phyloP scores from a whole-genome alignment of 805 yeast species.

The Candida insectalens region DNA sequence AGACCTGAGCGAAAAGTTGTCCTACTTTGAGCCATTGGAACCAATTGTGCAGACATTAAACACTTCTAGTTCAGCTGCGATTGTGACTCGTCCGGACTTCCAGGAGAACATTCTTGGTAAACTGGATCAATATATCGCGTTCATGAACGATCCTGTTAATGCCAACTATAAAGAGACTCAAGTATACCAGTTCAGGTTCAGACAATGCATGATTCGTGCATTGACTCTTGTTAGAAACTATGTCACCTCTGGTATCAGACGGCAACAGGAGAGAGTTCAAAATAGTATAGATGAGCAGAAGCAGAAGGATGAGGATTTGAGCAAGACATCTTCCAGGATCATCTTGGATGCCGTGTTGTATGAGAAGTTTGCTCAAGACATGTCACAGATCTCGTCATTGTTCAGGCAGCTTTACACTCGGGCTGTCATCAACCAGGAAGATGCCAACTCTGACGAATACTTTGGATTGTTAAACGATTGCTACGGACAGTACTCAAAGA shows the following conservation, averaged over 20 bases:
- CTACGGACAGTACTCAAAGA: constrained; percentile 48
- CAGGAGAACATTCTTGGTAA: constrained; percentile 37
- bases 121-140: constrained; percentile 59
- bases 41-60: constrained; percentile 59
- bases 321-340: constrained; percentile 19
- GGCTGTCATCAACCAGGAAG: constrained; percentile 10
- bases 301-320: constrained; percentile 6
- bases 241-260: constrained; percentile 35
- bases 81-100: constrained; percentile 54
- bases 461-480: constrained; percentile 61
- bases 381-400: constrained; percentile 10
- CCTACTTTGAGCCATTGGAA: constrained; percentile 63
- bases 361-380: constrained; percentile 43
- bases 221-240: constrained; percentile 67
- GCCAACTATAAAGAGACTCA: constrained; percentile 55
- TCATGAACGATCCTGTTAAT: constrained; percentile 43
- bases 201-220: constrained; percentile 77
- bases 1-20: constrained; percentile 39
- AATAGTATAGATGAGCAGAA: constrained; percentile 10
- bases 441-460: constrained; percentile 31
- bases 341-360: constrained; percentile 57
- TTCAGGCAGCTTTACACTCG: constrained; percentile 20
- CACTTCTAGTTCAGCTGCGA: constrained; percentile 52
- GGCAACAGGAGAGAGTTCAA: constrained; percentile 18
- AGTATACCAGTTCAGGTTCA: constrained; percentile 58